Percentiles rank a stretch among this genome's conserved stretches.
phyloP scores from a whole-genome alignment of 192 early-diverging fungal genomes.

The Dimargaris verticillata region DNA sequence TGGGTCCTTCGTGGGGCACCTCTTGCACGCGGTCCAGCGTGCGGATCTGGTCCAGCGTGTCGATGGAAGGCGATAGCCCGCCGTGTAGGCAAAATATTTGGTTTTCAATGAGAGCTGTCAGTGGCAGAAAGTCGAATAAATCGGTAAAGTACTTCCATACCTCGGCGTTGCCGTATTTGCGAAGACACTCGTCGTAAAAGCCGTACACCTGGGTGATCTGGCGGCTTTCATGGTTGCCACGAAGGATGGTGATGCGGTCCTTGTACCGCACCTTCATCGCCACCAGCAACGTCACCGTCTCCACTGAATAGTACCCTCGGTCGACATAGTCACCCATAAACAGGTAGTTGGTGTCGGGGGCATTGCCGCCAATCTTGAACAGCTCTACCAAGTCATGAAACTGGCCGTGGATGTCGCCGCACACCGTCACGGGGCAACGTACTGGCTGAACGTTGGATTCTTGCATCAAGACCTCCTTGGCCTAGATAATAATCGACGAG shows the following conservation, averaged over 20 bases:
- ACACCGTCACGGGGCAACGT: slow-evolving; percentile 94
- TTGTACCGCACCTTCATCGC: slow-evolving; percentile 87
- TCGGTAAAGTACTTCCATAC: slow-evolving; percentile 98
- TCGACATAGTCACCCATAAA: slow-evolving; percentile 99
- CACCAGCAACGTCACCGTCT: slow-evolving; percentile 89
- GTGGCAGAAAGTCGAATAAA: slow-evolving; percentile 90
- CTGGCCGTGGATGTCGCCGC: slow-evolving; percentile 99
- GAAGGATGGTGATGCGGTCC: slow-evolving; percentile 84
- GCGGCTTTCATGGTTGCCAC: slow-evolving; percentile 96
- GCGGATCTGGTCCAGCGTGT: slow-evolving; percentile 93
- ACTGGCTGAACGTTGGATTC: slow-evolving; percentile 98
- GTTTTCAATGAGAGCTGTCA: slow-evolving; percentile 93
- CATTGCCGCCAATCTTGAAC: slow-evolving; percentile 90
- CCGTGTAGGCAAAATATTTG: slow-evolving; percentile 98
- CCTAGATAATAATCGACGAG: slow-evolving; percentile 31
- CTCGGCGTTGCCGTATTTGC: slow-evolving; percentile 95
- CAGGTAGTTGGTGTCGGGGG: slow-evolving; percentile 93
- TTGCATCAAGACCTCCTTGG: slow-evolving; percentile 86
- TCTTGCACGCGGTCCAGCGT: slow-evolving; percentile 89
- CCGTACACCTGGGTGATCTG: slow-evolving; percentile 99
- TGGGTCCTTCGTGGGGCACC: slow-evolving; percentile 73
- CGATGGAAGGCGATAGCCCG: slow-evolving; percentile 85
- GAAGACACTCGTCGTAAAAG: slow-evolving; percentile 97
- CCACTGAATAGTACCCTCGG: slow-evolving; percentile 95
- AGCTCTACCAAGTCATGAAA: slow-evolving; percentile 96